These are phyloP conservation scores for Polyporus tsugae DNA, from an alignment of 1,284 basidiomycete genomes.

Conservation along the genomic window DNA sequence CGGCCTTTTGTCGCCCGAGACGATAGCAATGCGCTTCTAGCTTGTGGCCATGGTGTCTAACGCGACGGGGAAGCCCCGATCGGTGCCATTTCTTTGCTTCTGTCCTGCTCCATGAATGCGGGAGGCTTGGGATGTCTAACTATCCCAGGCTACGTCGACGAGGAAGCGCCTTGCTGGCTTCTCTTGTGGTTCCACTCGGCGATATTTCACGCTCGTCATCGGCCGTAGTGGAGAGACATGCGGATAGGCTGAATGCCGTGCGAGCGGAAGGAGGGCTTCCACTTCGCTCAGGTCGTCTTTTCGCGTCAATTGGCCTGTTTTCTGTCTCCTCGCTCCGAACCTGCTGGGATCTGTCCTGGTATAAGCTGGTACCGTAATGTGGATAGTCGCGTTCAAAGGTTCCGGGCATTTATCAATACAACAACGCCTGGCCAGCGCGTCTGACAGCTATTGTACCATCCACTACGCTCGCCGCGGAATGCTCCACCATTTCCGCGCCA, in stretches of 20 bases:
- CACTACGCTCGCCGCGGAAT: neutral
- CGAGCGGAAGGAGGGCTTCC: neutral
- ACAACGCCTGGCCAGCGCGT: neutral
- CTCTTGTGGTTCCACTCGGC: neutral
- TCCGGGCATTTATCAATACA: neutral
- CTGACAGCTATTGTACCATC: neutral
- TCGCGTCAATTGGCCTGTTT: neutral
- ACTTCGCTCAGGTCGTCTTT: neutral
- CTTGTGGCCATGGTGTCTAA: neutral
- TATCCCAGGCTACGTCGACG: neutral
- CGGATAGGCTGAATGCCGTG: neutral
- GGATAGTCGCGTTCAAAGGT: neutral
- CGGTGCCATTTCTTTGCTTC: neutral
- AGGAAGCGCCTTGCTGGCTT: neutral
- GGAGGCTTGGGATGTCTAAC: neutral
- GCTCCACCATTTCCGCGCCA: neutral
- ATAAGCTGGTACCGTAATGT: neutral
- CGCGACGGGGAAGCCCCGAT: neutral
- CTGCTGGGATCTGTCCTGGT: neutral
- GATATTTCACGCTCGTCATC: neutral
- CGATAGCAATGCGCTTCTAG: neutral
- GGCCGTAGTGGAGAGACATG: neutral
- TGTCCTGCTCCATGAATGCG: conserved; percentile 1
- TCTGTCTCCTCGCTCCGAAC: too few species aligned
- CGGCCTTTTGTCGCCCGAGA: neutral